Percentiles rank a stretch among this genome's conserved stretches.
These are phyloP conservation scores for Arabidopsis hybrid DNA, from an alignment of 441 rosid genomes.

Conservation along the genomic window DNA sequence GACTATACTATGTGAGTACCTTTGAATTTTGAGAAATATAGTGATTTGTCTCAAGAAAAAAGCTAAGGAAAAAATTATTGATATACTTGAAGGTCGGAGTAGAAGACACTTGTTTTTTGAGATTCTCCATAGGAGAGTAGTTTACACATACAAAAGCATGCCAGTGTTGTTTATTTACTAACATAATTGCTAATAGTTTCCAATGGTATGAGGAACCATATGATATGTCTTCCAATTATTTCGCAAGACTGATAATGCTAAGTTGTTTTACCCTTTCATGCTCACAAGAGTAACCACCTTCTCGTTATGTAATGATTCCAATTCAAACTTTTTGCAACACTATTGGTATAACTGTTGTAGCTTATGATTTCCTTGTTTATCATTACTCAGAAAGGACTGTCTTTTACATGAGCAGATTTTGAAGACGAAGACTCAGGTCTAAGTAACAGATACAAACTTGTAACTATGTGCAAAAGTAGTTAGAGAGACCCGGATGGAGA, in stretches of 20 bases:
- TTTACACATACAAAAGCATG: not conserved
- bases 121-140: not conserved
- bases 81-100: not conserved
- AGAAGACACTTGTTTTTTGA: not conserved
- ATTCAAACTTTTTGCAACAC: not conserved
- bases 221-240: not conserved
- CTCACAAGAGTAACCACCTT: constrained; percentile 14
- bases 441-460: constrained; percentile 14
- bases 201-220: constrained; percentile 5
- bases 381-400: not conserved
- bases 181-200: not conserved
- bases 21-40: not conserved
- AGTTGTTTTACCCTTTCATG: constrained; percentile 10
- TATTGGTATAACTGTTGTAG: not conserved
- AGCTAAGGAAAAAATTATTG: not conserved
- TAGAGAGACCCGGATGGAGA: constrained; percentile 3
- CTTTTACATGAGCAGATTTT: not conserved
- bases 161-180: not conserved
- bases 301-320: not conserved
- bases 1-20: constrained; percentile 1
- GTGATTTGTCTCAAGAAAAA: not conserved
- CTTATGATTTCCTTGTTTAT: constrained; percentile 6
- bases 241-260: not conserved
- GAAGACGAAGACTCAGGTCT: not conserved
- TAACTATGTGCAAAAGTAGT: not conserved